Conservation (phyloP, 1,284 basidiomycete genomes). For the Agroathelia rolfsii region DNA sequence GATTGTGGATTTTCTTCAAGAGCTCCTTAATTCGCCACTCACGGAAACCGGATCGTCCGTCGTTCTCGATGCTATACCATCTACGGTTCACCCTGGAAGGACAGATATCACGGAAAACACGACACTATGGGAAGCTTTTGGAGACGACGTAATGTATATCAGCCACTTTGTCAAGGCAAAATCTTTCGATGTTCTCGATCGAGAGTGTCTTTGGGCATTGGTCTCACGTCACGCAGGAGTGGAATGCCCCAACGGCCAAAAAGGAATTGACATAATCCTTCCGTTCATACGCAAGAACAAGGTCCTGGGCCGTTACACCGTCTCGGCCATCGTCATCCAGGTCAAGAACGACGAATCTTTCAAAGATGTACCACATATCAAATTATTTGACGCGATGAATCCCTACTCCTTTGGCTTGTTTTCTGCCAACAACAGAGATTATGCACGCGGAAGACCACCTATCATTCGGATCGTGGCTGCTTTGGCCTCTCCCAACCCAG, state of each 20-base stretch:
- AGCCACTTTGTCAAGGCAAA: slow-evolving; percentile 21
- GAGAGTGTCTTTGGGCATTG: slow-evolving; percentile 12
- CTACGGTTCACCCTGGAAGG: too few species aligned
- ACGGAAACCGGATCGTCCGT: neutral
- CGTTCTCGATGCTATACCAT: neutral
- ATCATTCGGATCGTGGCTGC: slow-evolving; percentile 17
- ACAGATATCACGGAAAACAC: too few species aligned
- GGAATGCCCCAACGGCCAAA: slow-evolving; percentile 15
- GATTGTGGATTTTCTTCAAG: neutral
- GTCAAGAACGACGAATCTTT: slow-evolving; percentile 22
- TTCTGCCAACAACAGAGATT: slow-evolving; percentile 5
- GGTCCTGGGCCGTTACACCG: slow-evolving; percentile 8
- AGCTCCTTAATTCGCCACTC: slow-evolving; percentile 1
- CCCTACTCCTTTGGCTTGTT: slow-evolving; percentile 13
- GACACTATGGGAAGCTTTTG: slow-evolving; percentile 11
- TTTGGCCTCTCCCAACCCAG: slow-evolving; percentile 8
- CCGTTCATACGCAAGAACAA: slow-evolving; percentile 14
- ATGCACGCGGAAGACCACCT: slow-evolving; percentile 11
- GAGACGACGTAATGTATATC: slow-evolving; percentile 16
- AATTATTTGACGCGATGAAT: slow-evolving; percentile 14
- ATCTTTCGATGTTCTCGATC: slow-evolving; percentile 13
- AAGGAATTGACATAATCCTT: slow-evolving; percentile 16
- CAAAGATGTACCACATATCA: too few species aligned
- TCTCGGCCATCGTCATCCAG: slow-evolving; percentile 17
- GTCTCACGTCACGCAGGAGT: slow-evolving; percentile 18